Conservation (phyloP, 2,329 filamentous ascomycete genomes). For the Trichoderma semiorbis region DNA sequence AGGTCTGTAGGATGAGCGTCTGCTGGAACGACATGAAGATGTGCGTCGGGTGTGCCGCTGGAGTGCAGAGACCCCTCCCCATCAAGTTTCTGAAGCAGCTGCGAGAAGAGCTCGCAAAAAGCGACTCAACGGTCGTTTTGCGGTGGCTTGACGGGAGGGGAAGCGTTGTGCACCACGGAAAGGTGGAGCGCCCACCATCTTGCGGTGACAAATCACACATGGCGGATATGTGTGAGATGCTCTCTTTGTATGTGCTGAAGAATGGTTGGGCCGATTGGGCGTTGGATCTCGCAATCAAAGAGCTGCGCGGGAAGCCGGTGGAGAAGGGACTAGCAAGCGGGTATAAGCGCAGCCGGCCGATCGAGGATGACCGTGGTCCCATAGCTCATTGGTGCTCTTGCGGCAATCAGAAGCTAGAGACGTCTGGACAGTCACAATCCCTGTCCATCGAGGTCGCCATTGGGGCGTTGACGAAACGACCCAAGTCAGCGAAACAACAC, state of each 20-base stretch:
- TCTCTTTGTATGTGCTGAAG: background rate
- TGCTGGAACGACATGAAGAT: background rate
- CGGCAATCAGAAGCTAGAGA: slow-evolving; percentile 13
- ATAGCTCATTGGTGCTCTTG: slow-evolving; percentile 11
- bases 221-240: background rate
- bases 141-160: slow-evolving; percentile 6
- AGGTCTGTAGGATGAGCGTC: slow-evolving; percentile 4
- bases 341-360: slow-evolving; percentile 7
- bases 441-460: slow-evolving; percentile 1
- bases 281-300: background rate
- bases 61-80: background rate
- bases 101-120: background rate
- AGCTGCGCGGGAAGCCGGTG: background rate
- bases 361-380: slow-evolving; percentile 5
- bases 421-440: background rate
- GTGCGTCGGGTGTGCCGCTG: background rate
- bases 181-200: background rate
- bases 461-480: background rate
- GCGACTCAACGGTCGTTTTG: background rate
- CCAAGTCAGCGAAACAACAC: background rate
- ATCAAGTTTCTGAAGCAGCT: slow-evolving; percentile 1
- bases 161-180: background rate
- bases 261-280: slow-evolving; percentile 10
- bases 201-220: background rate
- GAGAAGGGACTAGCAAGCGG: background rate